Percentiles rank a stretch among this genome's conserved stretches.
Conservation (phyloP, 2,329 filamentous ascomycete genomes). For the Fusarium nurragi region DNA sequence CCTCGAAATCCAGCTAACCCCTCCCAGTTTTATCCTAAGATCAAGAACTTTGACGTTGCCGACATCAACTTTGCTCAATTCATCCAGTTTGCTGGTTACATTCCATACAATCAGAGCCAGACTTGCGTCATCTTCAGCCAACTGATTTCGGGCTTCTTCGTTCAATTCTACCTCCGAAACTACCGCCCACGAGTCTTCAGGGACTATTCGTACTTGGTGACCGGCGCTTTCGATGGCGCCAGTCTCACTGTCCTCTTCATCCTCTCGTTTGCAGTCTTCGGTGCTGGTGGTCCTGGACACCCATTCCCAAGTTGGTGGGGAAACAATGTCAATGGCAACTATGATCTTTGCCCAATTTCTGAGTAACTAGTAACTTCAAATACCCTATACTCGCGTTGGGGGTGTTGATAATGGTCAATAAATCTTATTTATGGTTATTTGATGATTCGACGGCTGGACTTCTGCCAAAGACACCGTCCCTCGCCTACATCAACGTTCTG, state of each 20-base stretch:
- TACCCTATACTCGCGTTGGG: too few relatives aligned
- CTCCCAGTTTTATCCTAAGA: conserved; percentile 57
- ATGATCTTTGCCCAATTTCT: conserved; percentile 57
- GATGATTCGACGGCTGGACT: too few relatives aligned
- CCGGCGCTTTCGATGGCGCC: conserved; percentile 63
- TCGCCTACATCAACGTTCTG: too few relatives aligned
- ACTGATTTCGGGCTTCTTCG: conserved; percentile 57
- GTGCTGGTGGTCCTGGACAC: conserved; percentile 55
- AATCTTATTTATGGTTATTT: too few relatives aligned
- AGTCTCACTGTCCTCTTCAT: conserved; percentile 60
- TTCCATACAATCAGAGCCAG: conserved; percentile 64
- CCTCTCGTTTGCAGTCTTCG: conserved; percentile 65
- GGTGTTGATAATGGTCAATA: too few relatives aligned
- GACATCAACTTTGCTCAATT: conserved; percentile 64
- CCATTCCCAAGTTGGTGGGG: conserved; percentile 66
- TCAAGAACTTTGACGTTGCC: conserved; percentile 52
- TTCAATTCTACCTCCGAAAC: conserved; percentile 63
- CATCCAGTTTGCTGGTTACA: conserved; percentile 63
- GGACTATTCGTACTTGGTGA: conserved; percentile 63
- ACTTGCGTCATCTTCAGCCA: conserved; percentile 64
- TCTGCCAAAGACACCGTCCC: too few relatives aligned
- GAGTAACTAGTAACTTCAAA: conserved; percentile 45
- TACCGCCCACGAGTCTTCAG: conserved; percentile 61
- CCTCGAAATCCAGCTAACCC: background rate
- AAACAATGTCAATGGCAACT: conserved; percentile 59